Conservation (phyloP, 2,329 filamentous ascomycete species). For the Myotisia sp. region DNA sequence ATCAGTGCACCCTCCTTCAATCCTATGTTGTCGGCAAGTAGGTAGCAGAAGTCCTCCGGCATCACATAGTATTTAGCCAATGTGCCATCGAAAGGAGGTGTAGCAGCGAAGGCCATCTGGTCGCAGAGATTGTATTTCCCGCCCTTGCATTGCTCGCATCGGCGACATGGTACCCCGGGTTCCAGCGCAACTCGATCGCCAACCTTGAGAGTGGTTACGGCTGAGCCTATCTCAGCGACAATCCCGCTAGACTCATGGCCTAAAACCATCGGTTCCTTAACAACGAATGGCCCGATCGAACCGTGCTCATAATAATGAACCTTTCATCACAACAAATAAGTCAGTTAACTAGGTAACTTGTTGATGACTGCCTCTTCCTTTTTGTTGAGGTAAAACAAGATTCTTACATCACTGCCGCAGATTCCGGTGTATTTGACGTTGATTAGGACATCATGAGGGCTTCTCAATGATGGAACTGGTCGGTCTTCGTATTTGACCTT, state of each 20-base stretch:
- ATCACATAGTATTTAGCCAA: constrained; percentile 72
- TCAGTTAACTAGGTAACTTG: neutral
- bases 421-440: constrained; percentile 76
- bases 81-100: constrained; percentile 84
- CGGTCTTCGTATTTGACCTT: constrained; percentile 62
- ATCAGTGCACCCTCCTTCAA: constrained; percentile 81
- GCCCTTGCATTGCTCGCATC: constrained; percentile 51
- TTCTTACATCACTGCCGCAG: constrained; percentile 61
- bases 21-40: constrained; percentile 61
- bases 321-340: constrained; percentile 16
- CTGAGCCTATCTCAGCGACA: constrained; percentile 53
- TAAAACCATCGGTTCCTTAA: constrained; percentile 37
- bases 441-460: constrained; percentile 62
- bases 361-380: neutral
- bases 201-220: constrained; percentile 47
- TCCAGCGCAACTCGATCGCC: constrained; percentile 56
- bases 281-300: constrained; percentile 31
- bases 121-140: constrained; percentile 64
- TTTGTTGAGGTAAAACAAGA: neutral
- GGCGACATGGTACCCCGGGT: constrained; percentile 50
- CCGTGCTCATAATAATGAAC: constrained; percentile 37
- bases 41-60: constrained; percentile 85
- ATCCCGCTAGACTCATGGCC: constrained; percentile 62
- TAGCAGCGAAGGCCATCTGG: constrained; percentile 81
- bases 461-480: constrained; percentile 53